Conservation (phyloP, 2,329 filamentous ascomycete species). For the Ophiosphaerella herpotricha region DNA sequence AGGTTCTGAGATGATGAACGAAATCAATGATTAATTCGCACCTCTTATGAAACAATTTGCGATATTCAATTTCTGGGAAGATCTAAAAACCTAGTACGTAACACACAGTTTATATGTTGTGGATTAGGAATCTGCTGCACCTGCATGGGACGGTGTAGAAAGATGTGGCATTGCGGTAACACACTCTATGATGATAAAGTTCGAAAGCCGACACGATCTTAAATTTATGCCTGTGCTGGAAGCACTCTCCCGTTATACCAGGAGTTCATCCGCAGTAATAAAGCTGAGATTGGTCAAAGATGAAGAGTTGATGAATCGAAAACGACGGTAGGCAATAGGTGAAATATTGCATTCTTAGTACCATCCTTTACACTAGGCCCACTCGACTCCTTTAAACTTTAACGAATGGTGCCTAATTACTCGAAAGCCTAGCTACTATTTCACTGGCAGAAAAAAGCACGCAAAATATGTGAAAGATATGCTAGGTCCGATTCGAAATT, state of each 20-base stretch:
- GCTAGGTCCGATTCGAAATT: slow-evolving; percentile 11
- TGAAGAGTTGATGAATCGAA: slow-evolving; percentile 10
- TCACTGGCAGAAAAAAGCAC: slow-evolving; percentile 25
- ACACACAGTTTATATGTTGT: slow-evolving; percentile 21
- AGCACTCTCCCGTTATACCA: slow-evolving; percentile 23
- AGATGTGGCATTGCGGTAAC: slow-evolving; percentile 27
- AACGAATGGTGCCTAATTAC: slow-evolving; percentile 27
- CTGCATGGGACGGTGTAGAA: slow-evolving; percentile 26
- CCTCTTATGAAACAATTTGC: slow-evolving; percentile 22
- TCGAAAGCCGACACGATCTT: slow-evolving; percentile 12
- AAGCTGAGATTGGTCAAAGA: slow-evolving; percentile 16
- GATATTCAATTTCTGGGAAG: slow-evolving; percentile 31
- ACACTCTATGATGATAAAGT: slow-evolving; percentile 36
- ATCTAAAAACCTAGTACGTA: slow-evolving; percentile 17
- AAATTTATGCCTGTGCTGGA: slow-evolving; percentile 22
- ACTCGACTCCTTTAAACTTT: slow-evolving; percentile 3
- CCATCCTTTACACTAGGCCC: slow-evolving; percentile 5
- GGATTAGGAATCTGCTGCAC: slow-evolving; percentile 29
- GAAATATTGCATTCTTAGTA: slow-evolving; percentile 14
- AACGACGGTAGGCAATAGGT: slow-evolving; percentile 19
- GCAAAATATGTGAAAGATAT: slow-evolving; percentile 13
- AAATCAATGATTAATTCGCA: slow-evolving; percentile 23
- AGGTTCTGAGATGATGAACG: slow-evolving; percentile 24
- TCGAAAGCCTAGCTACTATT: slow-evolving; percentile 24
- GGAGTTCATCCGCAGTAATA: slow-evolving; percentile 16